Base-by-base conservation (phyloP, 2,329 filamentous ascomycete species). In the Fusarium vanettenii region DNA sequence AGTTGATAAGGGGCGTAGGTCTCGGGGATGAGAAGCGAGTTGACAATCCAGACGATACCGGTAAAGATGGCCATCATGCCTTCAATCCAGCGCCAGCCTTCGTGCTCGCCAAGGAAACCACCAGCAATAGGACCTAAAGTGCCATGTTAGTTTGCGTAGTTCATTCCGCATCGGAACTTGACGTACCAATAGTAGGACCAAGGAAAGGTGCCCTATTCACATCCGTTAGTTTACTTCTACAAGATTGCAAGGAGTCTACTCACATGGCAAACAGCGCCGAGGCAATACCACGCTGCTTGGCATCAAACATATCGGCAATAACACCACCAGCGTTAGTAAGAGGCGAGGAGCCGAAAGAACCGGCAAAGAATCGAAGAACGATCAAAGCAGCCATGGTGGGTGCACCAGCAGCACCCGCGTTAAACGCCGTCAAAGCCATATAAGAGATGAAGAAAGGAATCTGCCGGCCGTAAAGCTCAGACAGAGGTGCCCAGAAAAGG, bases 281-380 rank as follows among this genome's bases (percentile, higher is more conserved):
- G 3, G 91, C 91, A 35, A 88, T 80, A 55, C 90, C 90, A 71
- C 91, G 84, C 71, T 91, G 82, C 0, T 83, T 81, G 4, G 87
- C 86, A 9, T 84, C 78, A 77, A 91, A 92, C 82, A 92, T 88
- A 78, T 93, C 91, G 45, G 90, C 91, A 74, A 92, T 89, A 29
- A 91, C 87, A 74, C 90, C 91, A 4, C 90, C 90, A 1, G 89
- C 87, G 74, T 92, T 92, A 9, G 90, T 91, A 69, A 93, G 81
- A 1, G 90, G 89, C 0, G 90, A 90, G 0, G 89, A 89, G 6
- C 90, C 91, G 75, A 92, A 92, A 9, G 88, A 82, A 43, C 91
- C 91, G 25, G 89, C 89, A 62, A 94, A 88, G 82, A 94, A 94
- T n/a, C 92, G 89, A 43, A 93, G 85, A n/a, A 93, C 86, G 35